Percentiles rank a stretch among this genome's conserved stretches.
These are phyloP conservation scores for Cladosporium sp. DNA, from an alignment of 2,329 filamentous ascomycete species.

Conservation along the genomic window DNA sequence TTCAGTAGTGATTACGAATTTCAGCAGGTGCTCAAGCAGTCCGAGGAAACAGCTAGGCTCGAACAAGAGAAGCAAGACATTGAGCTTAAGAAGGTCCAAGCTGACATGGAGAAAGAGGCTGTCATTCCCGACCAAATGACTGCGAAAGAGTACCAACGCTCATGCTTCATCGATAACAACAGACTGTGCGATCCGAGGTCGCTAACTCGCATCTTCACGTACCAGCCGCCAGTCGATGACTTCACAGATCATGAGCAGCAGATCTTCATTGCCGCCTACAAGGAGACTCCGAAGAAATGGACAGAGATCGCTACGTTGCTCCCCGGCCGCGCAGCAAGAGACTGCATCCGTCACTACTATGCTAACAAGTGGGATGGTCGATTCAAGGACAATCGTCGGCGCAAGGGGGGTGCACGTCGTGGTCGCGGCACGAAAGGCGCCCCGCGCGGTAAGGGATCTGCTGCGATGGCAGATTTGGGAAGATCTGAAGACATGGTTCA, in stretches of 20 bases:
- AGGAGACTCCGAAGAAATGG: slow-evolving; percentile 78
- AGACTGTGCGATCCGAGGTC: slow-evolving; percentile 62
- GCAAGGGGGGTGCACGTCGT: slow-evolving; percentile 30
- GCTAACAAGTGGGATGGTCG: slow-evolving; percentile 70
- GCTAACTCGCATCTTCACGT: slow-evolving; percentile 66
- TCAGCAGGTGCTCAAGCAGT: slow-evolving; percentile 68
- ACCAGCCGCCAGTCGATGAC: slow-evolving; percentile 68
- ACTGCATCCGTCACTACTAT: slow-evolving; percentile 84
- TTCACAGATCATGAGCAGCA: slow-evolving; percentile 68
- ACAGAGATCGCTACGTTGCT: slow-evolving; percentile 68
- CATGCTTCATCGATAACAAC: slow-evolving; percentile 61
- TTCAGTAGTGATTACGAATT: slow-evolving; percentile 71
- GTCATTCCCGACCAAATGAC: slow-evolving; percentile 67
- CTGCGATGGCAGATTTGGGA: slow-evolving; percentile 62
- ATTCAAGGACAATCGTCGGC: slow-evolving; percentile 70
- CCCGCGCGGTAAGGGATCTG: slow-evolving; percentile 45
- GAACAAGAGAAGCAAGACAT: slow-evolving; percentile 56
- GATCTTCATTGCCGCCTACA: slow-evolving; percentile 69
- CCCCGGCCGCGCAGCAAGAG: slow-evolving; percentile 65
- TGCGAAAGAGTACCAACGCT: slow-evolving; percentile 54
- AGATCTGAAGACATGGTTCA: slow-evolving; percentile 32
- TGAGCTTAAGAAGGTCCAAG: slow-evolving; percentile 62
- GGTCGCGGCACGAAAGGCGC: slow-evolving; percentile 47
- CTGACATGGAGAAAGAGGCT: slow-evolving; percentile 73
- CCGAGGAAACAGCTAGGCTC: slow-evolving; percentile 65